phyloP scores from a whole-genome alignment of 495 filamentous ascomycete species.

The Aspergillus campestris region DNA sequence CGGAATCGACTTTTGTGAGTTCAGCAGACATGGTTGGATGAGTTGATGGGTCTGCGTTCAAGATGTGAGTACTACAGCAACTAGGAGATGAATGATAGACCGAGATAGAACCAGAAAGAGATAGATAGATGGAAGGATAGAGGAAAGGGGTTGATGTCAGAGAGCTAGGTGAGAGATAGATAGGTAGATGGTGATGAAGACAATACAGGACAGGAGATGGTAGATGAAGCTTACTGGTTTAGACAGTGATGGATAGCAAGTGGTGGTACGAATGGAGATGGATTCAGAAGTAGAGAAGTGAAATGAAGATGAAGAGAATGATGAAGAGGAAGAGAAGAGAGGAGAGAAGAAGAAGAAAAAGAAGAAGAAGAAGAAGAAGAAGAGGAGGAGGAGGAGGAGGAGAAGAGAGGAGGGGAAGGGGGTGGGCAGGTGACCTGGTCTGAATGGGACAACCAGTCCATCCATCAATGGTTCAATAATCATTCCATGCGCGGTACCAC shows the following conservation, averaged over 20 bases:
- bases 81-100: background rate
- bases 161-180: background rate
- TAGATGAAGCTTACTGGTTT: background rate
- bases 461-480: background rate
- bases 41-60: constrained; percentile 3
- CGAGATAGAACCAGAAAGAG: background rate
- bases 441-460: constrained; percentile 12
- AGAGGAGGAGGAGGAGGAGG: constrained; percentile 12
- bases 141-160: background rate
- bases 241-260: background rate
- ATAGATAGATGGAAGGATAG: background rate
- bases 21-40: constrained; percentile 53
- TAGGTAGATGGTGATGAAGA: background rate
- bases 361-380: constrained; percentile 11
- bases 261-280: background rate
- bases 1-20: constrained; percentile 80
- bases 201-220: background rate
- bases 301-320: constrained; percentile 9
- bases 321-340: constrained; percentile 17
- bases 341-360: constrained; percentile 15
- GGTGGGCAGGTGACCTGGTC: constrained; percentile 32
- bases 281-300: constrained; percentile 1
- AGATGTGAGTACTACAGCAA: background rate
- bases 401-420: constrained; percentile 15
- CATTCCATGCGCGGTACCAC: too few relatives aligned